Evolutionary conservation across 257 asterid species (phyloP).

Genomic region (Salvia splendens): DNA sequence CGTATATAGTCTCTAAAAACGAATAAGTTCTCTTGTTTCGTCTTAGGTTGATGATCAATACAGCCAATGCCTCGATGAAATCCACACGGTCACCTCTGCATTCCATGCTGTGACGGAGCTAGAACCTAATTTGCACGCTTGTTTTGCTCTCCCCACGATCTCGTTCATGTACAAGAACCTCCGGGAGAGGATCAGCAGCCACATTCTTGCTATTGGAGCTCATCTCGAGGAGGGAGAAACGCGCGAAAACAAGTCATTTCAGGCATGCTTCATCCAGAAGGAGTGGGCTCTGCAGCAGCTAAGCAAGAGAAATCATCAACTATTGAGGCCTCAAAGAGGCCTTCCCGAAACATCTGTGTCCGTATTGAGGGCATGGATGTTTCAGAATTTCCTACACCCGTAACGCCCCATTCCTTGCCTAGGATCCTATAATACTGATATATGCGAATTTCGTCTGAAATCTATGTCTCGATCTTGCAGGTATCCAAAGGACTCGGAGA

Average conservation of each 20-base stretch:
- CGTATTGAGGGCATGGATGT: constrained; percentile 92
- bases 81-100: constrained; percentile 74
- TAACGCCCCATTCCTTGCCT: constrained; percentile 27
- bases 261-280: constrained; percentile 58
- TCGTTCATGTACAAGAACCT: constrained; percentile 67
- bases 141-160: constrained; percentile 63
- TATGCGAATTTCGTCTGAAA: too few species aligned
- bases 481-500: constrained; percentile 91
- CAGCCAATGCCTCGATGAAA: constrained; percentile 74
- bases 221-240: constrained; percentile 31
- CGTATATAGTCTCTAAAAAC: not conserved
- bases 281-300: constrained; percentile 95
- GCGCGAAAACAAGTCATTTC: constrained; percentile 47
- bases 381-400: constrained; percentile 93
- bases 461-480: constrained; percentile 38
- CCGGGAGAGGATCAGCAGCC: constrained; percentile 69
- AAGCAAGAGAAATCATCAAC: constrained; percentile 62
- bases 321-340: constrained; percentile 93
- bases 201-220: constrained; percentile 62
- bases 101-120: constrained; percentile 76
- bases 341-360: constrained; percentile 91
- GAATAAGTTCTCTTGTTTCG: too few species aligned
- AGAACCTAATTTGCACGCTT: constrained; percentile 68
- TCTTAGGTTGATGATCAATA: constrained; percentile 71
- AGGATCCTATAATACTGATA: not conserved